phyloP scores from a whole-genome alignment of 164 flowering plant genomes.

The Chloranthus sessilifolius region DNA sequence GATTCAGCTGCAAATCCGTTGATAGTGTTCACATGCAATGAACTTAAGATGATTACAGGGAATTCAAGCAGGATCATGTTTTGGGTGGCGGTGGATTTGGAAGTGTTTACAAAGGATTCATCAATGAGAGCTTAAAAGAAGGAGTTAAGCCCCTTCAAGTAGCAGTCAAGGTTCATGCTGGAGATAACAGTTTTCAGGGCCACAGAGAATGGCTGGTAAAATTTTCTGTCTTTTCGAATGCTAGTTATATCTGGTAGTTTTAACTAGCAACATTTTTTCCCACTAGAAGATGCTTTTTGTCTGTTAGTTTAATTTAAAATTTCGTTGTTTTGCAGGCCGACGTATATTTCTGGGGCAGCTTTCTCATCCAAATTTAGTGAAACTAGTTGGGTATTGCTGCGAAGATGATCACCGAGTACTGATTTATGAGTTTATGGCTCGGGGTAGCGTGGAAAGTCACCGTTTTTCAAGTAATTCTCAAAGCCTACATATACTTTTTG shows the following conservation, averaged over 20 bases:
- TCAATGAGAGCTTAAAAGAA: slow-evolving; percentile 49
- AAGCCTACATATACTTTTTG: too few species aligned
- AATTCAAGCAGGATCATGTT: slow-evolving; percentile 67
- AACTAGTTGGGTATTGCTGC: slow-evolving; percentile 86
- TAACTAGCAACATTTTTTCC: not conserved
- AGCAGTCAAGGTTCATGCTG: slow-evolving; percentile 98
- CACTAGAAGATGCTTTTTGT: not conserved
- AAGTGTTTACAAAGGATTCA: slow-evolving; percentile 79
- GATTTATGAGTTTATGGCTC: slow-evolving; percentile 86
- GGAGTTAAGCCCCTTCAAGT: slow-evolving; percentile 59
- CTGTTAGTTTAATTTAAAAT: not conserved
- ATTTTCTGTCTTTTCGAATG: too few species aligned
- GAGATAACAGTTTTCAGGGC: slow-evolving; percentile 87
- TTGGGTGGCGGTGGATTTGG: slow-evolving; percentile 99
- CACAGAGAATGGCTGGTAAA: slow-evolving; percentile 99
- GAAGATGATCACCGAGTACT: slow-evolving; percentile 87
- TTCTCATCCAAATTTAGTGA: slow-evolving; percentile 94
- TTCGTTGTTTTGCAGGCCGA: slow-evolving; percentile 53
- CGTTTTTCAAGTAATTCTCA: slow-evolving; percentile 83
- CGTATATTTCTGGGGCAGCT: slow-evolving; percentile 96
- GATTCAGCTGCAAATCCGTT: slow-evolving; percentile 70
- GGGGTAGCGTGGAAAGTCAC: slow-evolving; percentile 86
- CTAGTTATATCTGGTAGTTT: too few species aligned
- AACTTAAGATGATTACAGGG: slow-evolving; percentile 60
- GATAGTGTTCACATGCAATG: slow-evolving; percentile 63